Evolutionary conservation across 2,329 filamentous ascomycete species (phyloP), one percentile per base, ranked within the genome.

Genomic region (Aspergillus amoenus): DNA sequence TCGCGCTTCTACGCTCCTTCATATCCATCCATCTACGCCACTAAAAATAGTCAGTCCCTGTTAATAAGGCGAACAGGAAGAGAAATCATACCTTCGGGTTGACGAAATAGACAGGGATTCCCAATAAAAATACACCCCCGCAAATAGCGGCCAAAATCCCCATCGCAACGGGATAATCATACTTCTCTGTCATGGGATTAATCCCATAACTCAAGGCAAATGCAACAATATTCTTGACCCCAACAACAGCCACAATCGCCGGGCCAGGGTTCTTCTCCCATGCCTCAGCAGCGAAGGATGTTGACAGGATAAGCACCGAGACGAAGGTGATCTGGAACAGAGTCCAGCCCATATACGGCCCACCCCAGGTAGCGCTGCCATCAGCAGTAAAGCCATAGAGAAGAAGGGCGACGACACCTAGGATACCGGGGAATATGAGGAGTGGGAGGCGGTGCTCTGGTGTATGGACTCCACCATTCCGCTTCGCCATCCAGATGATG

Each of bases 361-460:
- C 65, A 15, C 60, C 61, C 67, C 66, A 71, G 5, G 64, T 63
- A 13, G 63, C 43, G 39, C 61, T 47, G 47, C 59, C 40, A 52
- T 63, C 54, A 1, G 71, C 71, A 0, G 71, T 72, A 42, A 68
- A 62, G 2, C 68, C 70, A 52, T 73, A 72, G 5, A 76, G 58
- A 0, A 73, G 37, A 5, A 74, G 61, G 6, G 68, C 66, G 5
- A 69, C 61, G 0, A 70, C 61, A 1, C 62, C 67, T 3, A 76
- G 59, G 13, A 75, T 60, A 3, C 68, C 67, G 1, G 72, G 71
- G 12, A 70, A 50, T 1, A 73, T 65, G 5, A 75, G 63, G 3
- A 69, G 64, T 9, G 74, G 57, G 1, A 76, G 64, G 2, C 69
- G 66, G 52, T 76, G 68, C 54, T 76, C 73, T 0, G 74, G 74